Base-by-base conservation (phyloP, 768 basidiomycete genomes). In the Tricholoma furcatifolium region DNA sequence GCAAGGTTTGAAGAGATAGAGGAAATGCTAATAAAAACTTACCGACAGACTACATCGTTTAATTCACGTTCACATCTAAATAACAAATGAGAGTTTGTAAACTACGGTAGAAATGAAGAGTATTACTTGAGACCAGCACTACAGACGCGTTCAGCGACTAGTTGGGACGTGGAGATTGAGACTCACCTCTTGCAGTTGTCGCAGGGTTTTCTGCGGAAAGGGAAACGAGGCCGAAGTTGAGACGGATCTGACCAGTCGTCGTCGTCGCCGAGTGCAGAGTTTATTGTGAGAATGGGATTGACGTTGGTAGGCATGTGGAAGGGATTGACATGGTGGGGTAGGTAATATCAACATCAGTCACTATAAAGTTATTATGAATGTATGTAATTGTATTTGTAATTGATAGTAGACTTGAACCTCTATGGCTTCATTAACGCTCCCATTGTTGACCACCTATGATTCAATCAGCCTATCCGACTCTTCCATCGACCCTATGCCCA, bases 401-500 rank as follows among this genome's bases (percentile, higher is more conserved):
- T 47, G 47, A 23, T 17, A 10, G 35, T 12, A 34, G 32, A 32
- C 14, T 17, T 15, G 18, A 5, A 14, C 31, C 32, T 21, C 31
- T 21, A 58, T 55, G 57, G 47, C 50, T 35, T 44, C 53, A 30
- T 34, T 58, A 50, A 52, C 50, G 23, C 50, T 49, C 21, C 50
- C 53, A 17, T 41, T 48, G 50, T 43, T 42, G 36, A 30, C 47
- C n/a, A 24, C 39, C n/a, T 52, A 54, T 51, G 55, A 59, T 32
- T 43, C 48, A 23, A 48, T 48, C 32, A 47, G 32, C 30, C 42
- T 50, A 44, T 31, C 47, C 7, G 55, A 59, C 38, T 47, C 51
- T 21, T 42, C 41, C 1, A 5, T 34, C 2, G 56, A 47, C 20
- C 39, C 47, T n/a, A 60, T 61, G 49, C 55, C 73, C 59, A 81